Evolutionary conservation across 1,284 basidiomycete species (phyloP).

Genomic region (Trichosporon coremiiforme): DNA sequence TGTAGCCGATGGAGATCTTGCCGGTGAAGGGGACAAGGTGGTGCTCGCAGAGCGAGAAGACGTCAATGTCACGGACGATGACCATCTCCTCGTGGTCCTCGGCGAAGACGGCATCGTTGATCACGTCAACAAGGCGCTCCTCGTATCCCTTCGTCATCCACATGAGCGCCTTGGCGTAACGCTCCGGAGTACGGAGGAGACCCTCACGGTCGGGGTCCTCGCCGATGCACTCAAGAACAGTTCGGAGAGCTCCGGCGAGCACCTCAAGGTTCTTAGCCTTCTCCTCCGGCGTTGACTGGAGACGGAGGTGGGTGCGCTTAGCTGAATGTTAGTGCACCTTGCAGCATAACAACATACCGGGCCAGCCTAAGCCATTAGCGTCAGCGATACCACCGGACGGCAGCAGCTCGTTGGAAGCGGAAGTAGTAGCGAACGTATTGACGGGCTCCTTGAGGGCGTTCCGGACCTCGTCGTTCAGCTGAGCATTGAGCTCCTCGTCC

Average conservation of each 20-base stretch:
- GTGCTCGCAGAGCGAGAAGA: constrained; percentile 97
- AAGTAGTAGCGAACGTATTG: background rate
- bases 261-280: constrained; percentile 71
- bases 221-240: constrained; percentile 94
- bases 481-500: constrained; percentile 26
- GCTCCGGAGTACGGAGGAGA: constrained; percentile 83
- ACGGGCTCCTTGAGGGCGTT: constrained; percentile 24
- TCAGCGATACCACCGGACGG: constrained; percentile 66
- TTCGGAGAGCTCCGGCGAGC: constrained; percentile 81
- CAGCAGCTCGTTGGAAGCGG: constrained; percentile 1
- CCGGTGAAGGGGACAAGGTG: constrained; percentile 98
- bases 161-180: constrained; percentile 95
- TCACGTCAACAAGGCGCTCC: constrained; percentile 90
- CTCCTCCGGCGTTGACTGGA: constrained; percentile 76
- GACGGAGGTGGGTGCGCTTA: constrained; percentile 81
- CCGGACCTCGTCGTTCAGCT: constrained; percentile 33
- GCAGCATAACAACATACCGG: constrained; percentile 73
- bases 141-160: constrained; percentile 99
- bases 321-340: constrained; percentile 60
- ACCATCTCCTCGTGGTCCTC: constrained; percentile 99
- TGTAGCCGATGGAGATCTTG: constrained; percentile 87
- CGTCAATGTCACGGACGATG: constrained; percentile 94
- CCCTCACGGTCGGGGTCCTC: constrained; percentile 97
- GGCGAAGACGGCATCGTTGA: constrained; percentile 97
- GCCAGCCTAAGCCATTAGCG: constrained; percentile 89